phyloP scores from a whole-genome alignment of 768 basidiomycete genomes.

The Calocera viscosa region DNA sequence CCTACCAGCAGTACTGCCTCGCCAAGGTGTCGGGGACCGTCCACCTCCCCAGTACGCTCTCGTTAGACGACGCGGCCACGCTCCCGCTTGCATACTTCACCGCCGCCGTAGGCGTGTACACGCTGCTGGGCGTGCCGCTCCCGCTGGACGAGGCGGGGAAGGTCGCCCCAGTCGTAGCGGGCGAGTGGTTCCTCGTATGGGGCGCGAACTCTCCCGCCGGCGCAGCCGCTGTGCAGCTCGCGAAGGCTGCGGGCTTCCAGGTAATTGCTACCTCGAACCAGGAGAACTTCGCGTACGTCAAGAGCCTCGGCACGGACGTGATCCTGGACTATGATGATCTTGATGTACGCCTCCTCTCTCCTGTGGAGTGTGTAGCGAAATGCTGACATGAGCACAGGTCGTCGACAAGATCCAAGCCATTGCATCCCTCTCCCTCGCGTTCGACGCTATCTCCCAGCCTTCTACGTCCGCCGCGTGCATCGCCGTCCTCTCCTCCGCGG shows the following conservation, averaged over 20 bases:
- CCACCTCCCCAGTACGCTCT: conserved; percentile 35
- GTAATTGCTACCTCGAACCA: conserved; percentile 2
- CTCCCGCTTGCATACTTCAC: conserved; percentile 40
- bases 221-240: conserved; percentile 7
- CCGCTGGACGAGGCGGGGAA: not conserved
- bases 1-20: conserved; percentile 10
- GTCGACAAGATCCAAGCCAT: not conserved
- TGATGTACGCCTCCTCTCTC: too few relatives aligned
- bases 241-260: conserved; percentile 4
- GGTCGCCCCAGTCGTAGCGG: not conserved
- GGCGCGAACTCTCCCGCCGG: conserved; percentile 1
- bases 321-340: conserved; percentile 6
- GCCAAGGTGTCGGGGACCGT: not conserved
- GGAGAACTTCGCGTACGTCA: not conserved
- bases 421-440: not conserved
- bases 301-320: not conserved
- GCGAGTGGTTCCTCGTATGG: conserved; percentile 9
- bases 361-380: too few relatives aligned
- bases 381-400: too few relatives aligned
- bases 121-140: conserved; percentile 1
- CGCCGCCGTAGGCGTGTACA: conserved; percentile 37
- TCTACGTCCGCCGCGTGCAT: not conserved
- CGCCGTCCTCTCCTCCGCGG: not conserved
- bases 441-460: not conserved
- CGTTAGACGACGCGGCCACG: conserved; percentile 39